These are phyloP conservation scores for Gnomoniopsis sp. DNA, from an alignment of 2,329 filamentous ascomycete genomes.

Conservation along the genomic window DNA sequence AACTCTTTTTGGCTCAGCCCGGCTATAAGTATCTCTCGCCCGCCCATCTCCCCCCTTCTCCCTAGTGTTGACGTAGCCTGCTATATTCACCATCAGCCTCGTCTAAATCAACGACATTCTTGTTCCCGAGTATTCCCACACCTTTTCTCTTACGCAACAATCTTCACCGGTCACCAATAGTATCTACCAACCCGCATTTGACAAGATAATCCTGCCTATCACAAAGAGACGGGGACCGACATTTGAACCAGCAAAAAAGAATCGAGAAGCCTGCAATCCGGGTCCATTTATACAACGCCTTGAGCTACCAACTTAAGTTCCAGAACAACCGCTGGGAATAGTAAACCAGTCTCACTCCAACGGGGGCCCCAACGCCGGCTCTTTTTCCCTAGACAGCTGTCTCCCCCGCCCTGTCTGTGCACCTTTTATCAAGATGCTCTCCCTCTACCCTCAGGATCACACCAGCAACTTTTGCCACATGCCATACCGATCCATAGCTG, in stretches of 20 bases:
- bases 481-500: slow-evolving; percentile 6
- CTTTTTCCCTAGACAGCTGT: not conserved
- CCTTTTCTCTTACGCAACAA: not conserved
- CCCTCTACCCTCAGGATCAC: slow-evolving; percentile 9
- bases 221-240: too few species aligned
- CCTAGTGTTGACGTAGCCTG: not conserved
- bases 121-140: not conserved
- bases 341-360: too few species aligned
- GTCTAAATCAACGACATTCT: not conserved
- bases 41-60: slow-evolving; percentile 1
- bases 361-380: not conserved
- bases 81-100: not conserved
- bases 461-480: slow-evolving; percentile 11
- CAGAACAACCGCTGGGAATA: too few species aligned
- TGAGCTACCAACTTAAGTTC: too few species aligned
- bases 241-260: too few species aligned
- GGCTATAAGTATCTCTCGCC: slow-evolving; percentile 12
- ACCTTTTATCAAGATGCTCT: slow-evolving; percentile 10
- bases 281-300: too few species aligned
- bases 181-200: too few species aligned
- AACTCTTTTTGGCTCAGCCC: not conserved
- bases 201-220: too few species aligned
- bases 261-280: too few species aligned
- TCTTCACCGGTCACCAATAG: too few species aligned
- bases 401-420: not conserved